Evolutionary conservation across 352 stramenopile genomes (phyloP).

Genomic region (Achlya hypogyna): DNA sequence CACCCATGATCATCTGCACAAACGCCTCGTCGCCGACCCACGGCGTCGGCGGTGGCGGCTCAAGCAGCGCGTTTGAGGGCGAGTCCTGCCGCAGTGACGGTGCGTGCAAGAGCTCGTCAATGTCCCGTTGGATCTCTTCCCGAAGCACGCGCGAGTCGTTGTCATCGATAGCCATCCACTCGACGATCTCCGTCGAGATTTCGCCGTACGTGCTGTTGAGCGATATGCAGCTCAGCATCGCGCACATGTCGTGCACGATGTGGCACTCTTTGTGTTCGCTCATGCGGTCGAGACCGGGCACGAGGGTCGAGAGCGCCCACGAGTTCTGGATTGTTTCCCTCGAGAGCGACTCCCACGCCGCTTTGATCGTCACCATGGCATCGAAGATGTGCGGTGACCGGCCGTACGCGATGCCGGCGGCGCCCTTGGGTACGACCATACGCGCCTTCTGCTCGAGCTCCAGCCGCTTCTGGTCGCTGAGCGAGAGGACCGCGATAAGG

Average conservation of each 20-base stretch:
- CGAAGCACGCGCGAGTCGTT: slow-evolving; percentile 19
- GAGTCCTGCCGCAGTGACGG: slow-evolving; percentile 1
- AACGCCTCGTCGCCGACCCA: slow-evolving; percentile 19
- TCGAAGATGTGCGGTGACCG: slow-evolving; percentile 34
- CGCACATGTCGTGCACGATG: slow-evolving; percentile 21
- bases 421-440: slow-evolving; percentile 27
- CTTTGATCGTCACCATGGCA: slow-evolving; percentile 34
- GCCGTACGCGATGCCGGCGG: slow-evolving; percentile 30
- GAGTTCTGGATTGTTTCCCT: slow-evolving; percentile 22
- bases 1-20: slow-evolving; percentile 18
- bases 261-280: slow-evolving; percentile 20
- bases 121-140: slow-evolving; percentile 15
- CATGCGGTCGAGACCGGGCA: slow-evolving; percentile 7
- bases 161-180: slow-evolving; percentile 22
- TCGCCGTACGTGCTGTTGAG: slow-evolving; percentile 19
- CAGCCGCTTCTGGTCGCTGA: slow-evolving; percentile 33
- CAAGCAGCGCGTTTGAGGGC: not conserved
- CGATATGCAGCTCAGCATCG: slow-evolving; percentile 19
- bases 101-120: slow-evolving; percentile 14
- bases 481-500: slow-evolving; percentile 33
- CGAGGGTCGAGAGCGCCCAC: slow-evolving; percentile 29
- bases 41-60: slow-evolving; percentile 8
- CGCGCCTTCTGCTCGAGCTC: slow-evolving; percentile 32
- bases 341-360: slow-evolving; percentile 30
- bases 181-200: slow-evolving; percentile 21